phyloP scores from a whole-genome alignment of 192 early-diverging fungal species.

The Coemansia sp. region DNA sequence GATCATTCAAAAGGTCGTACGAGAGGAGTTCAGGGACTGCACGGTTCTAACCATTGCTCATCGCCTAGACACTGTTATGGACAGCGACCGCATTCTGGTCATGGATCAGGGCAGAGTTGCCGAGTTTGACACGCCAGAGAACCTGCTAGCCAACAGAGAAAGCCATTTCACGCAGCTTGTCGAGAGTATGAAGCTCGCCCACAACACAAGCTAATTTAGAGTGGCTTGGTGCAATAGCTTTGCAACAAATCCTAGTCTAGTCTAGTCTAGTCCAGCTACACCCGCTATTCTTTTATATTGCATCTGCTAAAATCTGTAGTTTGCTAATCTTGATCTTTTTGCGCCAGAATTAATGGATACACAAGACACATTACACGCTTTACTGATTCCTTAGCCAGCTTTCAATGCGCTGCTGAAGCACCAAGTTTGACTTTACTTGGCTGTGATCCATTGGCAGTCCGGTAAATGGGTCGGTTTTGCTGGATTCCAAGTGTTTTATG shows the following conservation, averaged over 20 bases:
- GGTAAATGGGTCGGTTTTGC: conserved; percentile 6
- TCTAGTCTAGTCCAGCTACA: too few relatives aligned
- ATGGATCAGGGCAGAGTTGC: too few relatives aligned
- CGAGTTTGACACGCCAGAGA: too few relatives aligned
- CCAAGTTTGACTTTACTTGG: conserved; percentile 1
- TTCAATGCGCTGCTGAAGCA: conserved; percentile 5
- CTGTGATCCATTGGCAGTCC: background rate
- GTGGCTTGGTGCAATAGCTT: too few relatives aligned
- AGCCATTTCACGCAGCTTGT: too few relatives aligned
- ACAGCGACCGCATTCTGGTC: conserved; percentile 65
- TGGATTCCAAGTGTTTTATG: background rate
- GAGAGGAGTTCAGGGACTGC: conserved; percentile 39
- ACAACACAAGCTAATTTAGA: too few relatives aligned
- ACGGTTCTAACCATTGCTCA: conserved; percentile 61
- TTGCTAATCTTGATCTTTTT: background rate
- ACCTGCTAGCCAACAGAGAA: too few relatives aligned
- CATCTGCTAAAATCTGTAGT: background rate
- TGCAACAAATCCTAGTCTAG: too few relatives aligned
- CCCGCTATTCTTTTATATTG: background rate
- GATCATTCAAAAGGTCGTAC: conserved; percentile 6
- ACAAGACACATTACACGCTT: too few relatives aligned
- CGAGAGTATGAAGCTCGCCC: too few relatives aligned
- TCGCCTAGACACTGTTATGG: conserved; percentile 59
- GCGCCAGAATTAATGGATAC: too few relatives aligned
- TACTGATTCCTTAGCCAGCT: too few relatives aligned